phyloP scores from a whole-genome alignment of 2,329 filamentous ascomycete genomes.

The Colletotrichum lini region DNA sequence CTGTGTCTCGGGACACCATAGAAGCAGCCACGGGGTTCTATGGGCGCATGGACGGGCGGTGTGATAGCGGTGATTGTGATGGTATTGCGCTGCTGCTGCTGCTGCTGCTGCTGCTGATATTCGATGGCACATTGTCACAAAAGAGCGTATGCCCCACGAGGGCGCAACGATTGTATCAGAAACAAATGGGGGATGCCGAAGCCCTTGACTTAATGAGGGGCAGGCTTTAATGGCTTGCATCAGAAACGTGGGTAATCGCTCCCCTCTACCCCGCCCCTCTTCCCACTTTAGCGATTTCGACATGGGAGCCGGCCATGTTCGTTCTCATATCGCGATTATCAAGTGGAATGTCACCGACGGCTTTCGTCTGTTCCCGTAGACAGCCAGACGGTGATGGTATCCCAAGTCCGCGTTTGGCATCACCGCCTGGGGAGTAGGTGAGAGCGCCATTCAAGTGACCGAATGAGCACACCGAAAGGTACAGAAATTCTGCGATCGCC shows the following conservation, averaged over 20 bases:
- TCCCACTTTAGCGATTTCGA: constrained; percentile 21
- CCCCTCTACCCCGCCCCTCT: constrained; percentile 18
- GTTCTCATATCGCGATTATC: constrained; percentile 2
- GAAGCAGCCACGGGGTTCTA: constrained; percentile 14
- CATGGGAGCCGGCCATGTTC: constrained; percentile 1
- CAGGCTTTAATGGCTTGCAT: constrained; percentile 40
- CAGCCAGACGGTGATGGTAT: neutral
- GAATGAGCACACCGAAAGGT: neutral
- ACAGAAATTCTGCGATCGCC: constrained; percentile 13
- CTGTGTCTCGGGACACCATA: neutral
- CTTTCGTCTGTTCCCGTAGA: neutral
- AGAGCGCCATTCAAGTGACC: neutral
- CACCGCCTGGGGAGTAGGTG: neutral
- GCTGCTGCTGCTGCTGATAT: neutral
- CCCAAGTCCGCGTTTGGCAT: neutral
- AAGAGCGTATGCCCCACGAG: constrained; percentile 7
- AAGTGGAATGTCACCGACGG: neutral
- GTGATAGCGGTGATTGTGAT: constrained; percentile 6
- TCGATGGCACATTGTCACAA: constrained; percentile 21
- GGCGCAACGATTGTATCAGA: constrained; percentile 13
- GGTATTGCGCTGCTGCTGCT: neutral
- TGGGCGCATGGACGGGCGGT: constrained; percentile 11
- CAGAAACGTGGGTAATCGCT: constrained; percentile 40
- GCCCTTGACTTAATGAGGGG: constrained; percentile 27
- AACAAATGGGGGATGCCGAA: constrained; percentile 7